Evolutionary conservation across 2,329 filamentous ascomycete genomes (phyloP).

Genomic region (Colletotrichum tropicicola): DNA sequence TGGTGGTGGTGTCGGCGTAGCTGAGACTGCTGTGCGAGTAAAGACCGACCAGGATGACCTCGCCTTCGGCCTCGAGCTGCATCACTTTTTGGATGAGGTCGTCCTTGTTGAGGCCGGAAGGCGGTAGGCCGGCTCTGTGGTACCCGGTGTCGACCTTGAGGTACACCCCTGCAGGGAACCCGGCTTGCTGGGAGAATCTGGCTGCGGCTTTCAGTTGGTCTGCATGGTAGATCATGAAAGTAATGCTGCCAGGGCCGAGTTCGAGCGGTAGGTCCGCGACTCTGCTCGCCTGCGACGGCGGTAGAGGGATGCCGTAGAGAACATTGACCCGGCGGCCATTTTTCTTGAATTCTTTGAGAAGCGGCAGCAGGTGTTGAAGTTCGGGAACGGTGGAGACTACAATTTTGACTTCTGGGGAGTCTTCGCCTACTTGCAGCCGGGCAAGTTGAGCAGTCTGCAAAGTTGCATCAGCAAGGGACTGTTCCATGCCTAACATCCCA

Average conservation of each 20-base stretch:
- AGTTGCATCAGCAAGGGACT: fast-evolving
- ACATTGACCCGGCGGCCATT: conserved; percentile 42
- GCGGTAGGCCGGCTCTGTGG: conserved; percentile 66
- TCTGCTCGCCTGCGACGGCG: conserved; percentile 60
- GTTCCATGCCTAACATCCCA: no score
- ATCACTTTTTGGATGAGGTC: conserved; percentile 48
- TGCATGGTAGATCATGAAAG: conserved; percentile 66
- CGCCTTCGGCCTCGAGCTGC: conserved; percentile 27
- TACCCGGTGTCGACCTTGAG: conserved; percentile 73
- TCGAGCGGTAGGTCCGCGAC: conserved; percentile 54
- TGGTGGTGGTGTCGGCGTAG: conserved; percentile 37
- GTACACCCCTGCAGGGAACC: conserved; percentile 52
- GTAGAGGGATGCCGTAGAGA: conserved; percentile 69
- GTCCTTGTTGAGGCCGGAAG: conserved; percentile 46
- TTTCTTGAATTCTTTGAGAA: conserved; percentile 41
- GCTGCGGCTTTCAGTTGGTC: conserved; percentile 48
- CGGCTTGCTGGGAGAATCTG: conserved; percentile 41
- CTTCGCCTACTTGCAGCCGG: conserved; percentile 60
- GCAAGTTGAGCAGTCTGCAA: conserved; percentile 63
- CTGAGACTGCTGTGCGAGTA: conserved; percentile 46
- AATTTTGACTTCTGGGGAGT: conserved; percentile 54
- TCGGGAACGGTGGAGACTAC: conserved; percentile 69
- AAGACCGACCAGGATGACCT: conserved; percentile 34
- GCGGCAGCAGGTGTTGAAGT: conserved; percentile 60
- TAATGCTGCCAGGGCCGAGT: conserved; percentile 56